phyloP scores from a whole-genome alignment of 164 flowering plant species.

The Hamamelis virginiana region DNA sequence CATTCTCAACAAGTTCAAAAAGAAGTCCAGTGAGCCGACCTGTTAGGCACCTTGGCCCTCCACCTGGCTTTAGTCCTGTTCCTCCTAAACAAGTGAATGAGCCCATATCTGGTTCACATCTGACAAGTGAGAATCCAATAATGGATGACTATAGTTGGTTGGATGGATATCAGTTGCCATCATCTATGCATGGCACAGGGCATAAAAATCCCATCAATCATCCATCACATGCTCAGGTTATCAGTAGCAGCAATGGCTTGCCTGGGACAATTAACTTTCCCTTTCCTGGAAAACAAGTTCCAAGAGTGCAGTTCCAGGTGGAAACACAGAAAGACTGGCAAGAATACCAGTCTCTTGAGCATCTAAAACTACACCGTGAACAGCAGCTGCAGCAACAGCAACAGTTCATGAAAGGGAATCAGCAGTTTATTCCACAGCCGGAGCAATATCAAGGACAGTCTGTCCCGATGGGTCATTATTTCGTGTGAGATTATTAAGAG shows the following conservation, averaged over 20 bases:
- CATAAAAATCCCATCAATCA: constrained; percentile 29
- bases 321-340: constrained; percentile 53
- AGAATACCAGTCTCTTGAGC: constrained; percentile 45
- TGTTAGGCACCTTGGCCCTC: constrained; percentile 83
- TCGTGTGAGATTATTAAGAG: constrained; percentile 63
- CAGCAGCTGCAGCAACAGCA: constrained; percentile 40
- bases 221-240: constrained; percentile 20
- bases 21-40: constrained; percentile 85
- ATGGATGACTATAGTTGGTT: constrained; percentile 90
- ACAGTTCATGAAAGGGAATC: constrained; percentile 38
- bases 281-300: constrained; percentile 82
- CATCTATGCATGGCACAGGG: constrained; percentile 32
- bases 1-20: constrained; percentile 27
- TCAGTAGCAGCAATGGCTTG: constrained; percentile 34
- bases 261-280: constrained; percentile 60
- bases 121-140: constrained; percentile 37
- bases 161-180: constrained; percentile 73
- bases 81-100: constrained; percentile 48
- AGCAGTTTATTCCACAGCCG: constrained; percentile 42
- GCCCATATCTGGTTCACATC: constrained; percentile 24
- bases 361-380: constrained; percentile 39
- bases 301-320: constrained; percentile 38
- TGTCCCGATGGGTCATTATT: constrained; percentile 64
- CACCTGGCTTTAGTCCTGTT: constrained; percentile 76
- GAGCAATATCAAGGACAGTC: constrained; percentile 82